Conservation (phyloP, 345 rosid genomes). For the Eucalyptus dawsonii region DNA sequence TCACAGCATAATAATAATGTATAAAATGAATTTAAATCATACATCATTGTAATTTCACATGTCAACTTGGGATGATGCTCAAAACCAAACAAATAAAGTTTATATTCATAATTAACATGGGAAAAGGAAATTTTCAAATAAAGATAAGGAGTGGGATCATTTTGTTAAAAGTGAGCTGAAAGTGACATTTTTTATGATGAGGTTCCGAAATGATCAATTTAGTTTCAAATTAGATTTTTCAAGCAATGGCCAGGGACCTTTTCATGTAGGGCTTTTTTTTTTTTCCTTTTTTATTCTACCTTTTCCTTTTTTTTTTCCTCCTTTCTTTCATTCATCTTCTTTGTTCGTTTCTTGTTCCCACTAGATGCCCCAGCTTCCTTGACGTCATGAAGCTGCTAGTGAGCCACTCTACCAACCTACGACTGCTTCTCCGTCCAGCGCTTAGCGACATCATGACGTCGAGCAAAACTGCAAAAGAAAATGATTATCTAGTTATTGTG, state of each 20-base stretch:
- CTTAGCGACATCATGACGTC: not conserved
- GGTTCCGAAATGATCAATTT: too few species aligned
- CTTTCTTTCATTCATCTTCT: not conserved
- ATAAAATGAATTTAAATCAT: not conserved
- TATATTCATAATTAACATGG: not conserved
- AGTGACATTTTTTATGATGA: not conserved
- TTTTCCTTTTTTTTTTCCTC: too few species aligned
- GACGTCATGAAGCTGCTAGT: fast-evolving
- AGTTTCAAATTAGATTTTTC: too few species aligned
- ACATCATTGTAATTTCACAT: not conserved
- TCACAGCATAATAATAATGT: not conserved
- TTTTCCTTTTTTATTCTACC: too few species aligned
- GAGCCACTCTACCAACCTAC: not conserved
- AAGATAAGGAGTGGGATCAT: not conserved
- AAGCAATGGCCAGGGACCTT: not conserved
- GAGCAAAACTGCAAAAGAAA: not conserved
- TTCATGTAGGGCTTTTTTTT: not conserved
- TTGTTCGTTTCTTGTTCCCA: not conserved
- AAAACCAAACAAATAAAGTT: too few species aligned
- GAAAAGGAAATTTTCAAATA: not conserved
- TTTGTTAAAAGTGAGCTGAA: too few species aligned
- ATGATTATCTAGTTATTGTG: not conserved
- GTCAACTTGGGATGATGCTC: not conserved
- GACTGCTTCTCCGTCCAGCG: not conserved
- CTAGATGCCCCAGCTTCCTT: not conserved